Percentiles rank a stretch among this genome's conserved stretches.
phyloP scores from a whole-genome alignment of 2,329 filamentous ascomycete species.

The Lasiodiplodia hormozganensis region DNA sequence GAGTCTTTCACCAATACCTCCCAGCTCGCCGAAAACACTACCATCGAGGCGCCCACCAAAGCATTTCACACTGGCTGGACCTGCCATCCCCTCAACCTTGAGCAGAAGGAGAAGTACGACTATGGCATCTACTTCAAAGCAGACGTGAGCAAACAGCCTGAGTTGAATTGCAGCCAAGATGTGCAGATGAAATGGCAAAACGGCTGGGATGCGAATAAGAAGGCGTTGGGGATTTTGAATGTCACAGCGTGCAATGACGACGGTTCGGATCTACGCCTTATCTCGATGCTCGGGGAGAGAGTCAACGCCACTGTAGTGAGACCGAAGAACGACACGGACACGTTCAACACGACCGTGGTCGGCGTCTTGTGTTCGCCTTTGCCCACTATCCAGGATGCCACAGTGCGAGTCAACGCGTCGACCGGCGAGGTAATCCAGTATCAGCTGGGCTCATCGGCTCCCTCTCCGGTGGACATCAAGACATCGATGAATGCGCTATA shows the following conservation, averaged over 20 bases:
- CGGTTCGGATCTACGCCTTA: background rate
- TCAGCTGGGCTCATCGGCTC: background rate
- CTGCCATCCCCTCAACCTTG: constrained; percentile 1
- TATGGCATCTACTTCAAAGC: background rate
- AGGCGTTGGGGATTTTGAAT: background rate
- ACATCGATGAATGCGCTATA: constrained; percentile 15
- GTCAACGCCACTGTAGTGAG: constrained; percentile 1
- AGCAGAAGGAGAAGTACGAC: background rate
- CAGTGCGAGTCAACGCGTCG: constrained; percentile 5
- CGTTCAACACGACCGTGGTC: constrained; percentile 10
- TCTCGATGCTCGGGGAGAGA: background rate
- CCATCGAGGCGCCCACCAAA: constrained; percentile 5
- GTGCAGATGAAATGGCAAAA: background rate
- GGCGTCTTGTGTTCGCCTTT: constrained; percentile 17
- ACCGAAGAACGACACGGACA: background rate
- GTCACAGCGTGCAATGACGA: constrained; percentile 19
- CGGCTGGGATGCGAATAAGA: background rate
- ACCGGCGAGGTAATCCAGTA: constrained; percentile 15
- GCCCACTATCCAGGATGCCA: constrained; percentile 6
- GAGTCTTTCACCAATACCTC: constrained; percentile 27
- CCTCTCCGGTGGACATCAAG: constrained; percentile 1
- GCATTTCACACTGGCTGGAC: background rate
- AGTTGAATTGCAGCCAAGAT: constrained; percentile 15
- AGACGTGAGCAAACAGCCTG: constrained; percentile 5
- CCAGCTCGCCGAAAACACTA: constrained; percentile 5